Conservation (phyloP, 2,329 filamentous ascomycete genomes). For the Cryphonectria naterciae region DNA sequence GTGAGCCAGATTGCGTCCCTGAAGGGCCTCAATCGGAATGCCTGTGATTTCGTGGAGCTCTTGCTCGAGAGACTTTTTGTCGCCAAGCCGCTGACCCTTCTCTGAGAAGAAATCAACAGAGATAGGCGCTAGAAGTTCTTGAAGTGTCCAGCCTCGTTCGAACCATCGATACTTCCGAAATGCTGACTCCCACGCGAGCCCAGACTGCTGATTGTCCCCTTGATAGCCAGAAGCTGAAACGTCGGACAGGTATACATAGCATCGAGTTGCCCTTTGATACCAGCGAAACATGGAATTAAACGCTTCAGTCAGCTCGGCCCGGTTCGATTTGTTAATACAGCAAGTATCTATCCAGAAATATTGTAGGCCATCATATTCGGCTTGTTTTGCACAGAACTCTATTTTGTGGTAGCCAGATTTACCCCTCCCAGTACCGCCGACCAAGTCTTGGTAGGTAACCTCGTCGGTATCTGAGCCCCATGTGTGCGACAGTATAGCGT, state of each 20-base stretch:
- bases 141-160: conserved; percentile 31
- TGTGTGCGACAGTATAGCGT: conserved; percentile 37
- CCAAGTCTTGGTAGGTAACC: conserved; percentile 29
- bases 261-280: conserved; percentile 19
- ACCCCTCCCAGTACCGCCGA: conserved; percentile 1
- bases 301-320: conserved; percentile 23
- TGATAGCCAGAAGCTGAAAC: background rate
- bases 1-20: conserved; percentile 24
- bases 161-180: conserved; percentile 19
- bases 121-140: conserved; percentile 34
- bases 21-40: conserved; percentile 31
- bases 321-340: conserved; percentile 17
- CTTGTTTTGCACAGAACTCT: conserved; percentile 12
- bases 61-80: conserved; percentile 33
- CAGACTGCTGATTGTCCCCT: conserved; percentile 4
- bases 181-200: conserved; percentile 9
- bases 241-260: conserved; percentile 25
- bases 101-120: conserved; percentile 36
- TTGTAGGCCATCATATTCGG: conserved; percentile 8
- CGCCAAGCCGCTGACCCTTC: conserved; percentile 32
- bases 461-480: conserved; percentile 30
- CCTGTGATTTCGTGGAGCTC: conserved; percentile 34
- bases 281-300: conserved; percentile 17
- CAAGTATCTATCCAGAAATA: conserved; percentile 22
- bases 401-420: conserved; percentile 22